phyloP scores from a whole-genome alignment of 345 rosid genomes.

The Brassica juncea region DNA sequence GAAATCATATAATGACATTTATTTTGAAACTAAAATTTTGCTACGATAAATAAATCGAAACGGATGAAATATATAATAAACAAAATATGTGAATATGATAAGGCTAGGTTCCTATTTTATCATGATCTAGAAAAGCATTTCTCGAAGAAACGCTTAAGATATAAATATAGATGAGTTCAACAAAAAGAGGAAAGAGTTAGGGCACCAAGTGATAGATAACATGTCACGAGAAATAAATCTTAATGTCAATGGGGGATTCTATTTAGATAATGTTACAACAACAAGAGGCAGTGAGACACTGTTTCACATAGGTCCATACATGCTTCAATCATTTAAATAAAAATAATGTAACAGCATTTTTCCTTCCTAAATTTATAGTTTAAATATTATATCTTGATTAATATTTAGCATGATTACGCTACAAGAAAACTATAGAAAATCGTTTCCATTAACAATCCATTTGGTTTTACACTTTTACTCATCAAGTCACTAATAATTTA shows the following conservation, averaged over 20 bases:
- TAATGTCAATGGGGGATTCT: background rate
- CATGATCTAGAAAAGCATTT: background rate
- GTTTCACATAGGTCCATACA: slow-evolving; percentile 4
- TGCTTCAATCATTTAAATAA: background rate
- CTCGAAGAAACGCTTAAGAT: background rate
- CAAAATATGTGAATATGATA: background rate
- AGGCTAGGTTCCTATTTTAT: background rate
- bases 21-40: no score
- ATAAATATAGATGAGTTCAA: background rate
- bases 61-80: no score
- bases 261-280: background rate
- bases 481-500: background rate
- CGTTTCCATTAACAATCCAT: background rate
- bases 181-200: background rate
- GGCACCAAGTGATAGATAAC: background rate
- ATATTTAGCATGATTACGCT: background rate
- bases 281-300: slow-evolving; percentile 5
- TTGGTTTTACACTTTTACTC: background rate
- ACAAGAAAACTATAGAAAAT: background rate
- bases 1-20: no score
- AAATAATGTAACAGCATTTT: background rate
- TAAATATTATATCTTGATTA: background rate
- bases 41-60: no score
- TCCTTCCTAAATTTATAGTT: background rate
- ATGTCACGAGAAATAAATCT: background rate